Evolutionary conservation across 108 stramenopile genomes (phyloP).

Genomic region (Nannochloropsis gaditana): DNA sequence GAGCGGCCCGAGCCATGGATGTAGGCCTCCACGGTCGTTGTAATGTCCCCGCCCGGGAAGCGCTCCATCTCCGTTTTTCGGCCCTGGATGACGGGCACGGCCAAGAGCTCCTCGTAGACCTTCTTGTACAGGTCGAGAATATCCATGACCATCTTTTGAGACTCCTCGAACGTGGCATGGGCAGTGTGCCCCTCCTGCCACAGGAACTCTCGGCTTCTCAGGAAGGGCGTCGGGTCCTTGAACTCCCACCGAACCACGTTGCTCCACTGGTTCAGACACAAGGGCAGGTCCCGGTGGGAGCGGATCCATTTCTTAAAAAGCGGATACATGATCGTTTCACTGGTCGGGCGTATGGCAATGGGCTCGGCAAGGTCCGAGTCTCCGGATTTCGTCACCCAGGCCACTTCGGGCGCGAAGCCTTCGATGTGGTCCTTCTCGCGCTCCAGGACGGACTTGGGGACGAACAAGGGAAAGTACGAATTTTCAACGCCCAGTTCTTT

Average conservation of each 20-base stretch:
- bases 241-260: constrained; percentile 99
- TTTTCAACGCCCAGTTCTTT: constrained; percentile 75
- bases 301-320: constrained; percentile 86
- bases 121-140: constrained; percentile 88
- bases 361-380: constrained; percentile 83
- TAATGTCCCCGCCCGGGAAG: constrained; percentile 94
- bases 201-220: constrained; percentile 91
- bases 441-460: constrained; percentile 78
- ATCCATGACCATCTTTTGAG: constrained; percentile 87
- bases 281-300: constrained; percentile 76
- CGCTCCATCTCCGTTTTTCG: constrained; percentile 96
- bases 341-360: constrained; percentile 94
- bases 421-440: constrained; percentile 98
- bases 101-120: constrained; percentile 96
- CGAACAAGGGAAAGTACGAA: constrained; percentile 96
- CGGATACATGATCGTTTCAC: constrained; percentile 99
- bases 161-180: constrained; percentile 88
- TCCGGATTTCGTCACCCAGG: constrained; percentile 84
- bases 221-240: constrained; percentile 96
- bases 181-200: constrained; percentile 99
- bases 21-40: constrained; percentile 98
- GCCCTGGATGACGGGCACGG: constrained; percentile 87
- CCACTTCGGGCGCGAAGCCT: constrained; percentile 97
- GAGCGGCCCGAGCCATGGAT: constrained; percentile 92
- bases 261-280: constrained; percentile 97